Evolutionary conservation across 2,329 filamentous ascomycete genomes (phyloP), one percentile per base, ranked within the genome.

Genomic region (Zopfia rhizophila): DNA sequence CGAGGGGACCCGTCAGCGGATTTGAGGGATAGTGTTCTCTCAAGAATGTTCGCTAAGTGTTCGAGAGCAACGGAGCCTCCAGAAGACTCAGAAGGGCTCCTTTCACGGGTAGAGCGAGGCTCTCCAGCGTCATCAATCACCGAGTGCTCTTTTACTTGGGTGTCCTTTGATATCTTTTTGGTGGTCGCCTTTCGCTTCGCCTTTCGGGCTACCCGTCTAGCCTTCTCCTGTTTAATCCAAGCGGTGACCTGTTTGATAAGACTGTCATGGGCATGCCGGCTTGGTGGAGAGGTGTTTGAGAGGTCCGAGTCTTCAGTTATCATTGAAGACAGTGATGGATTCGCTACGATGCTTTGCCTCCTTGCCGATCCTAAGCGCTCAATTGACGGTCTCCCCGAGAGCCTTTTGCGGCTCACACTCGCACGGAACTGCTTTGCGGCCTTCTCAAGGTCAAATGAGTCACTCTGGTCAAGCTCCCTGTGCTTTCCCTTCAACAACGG

Each of bases 221-320:
- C 74, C 64, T 87, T 88, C 72, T 97, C 91, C 37, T 87, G 83
- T 58, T 92, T 85, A 27, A 97, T 75, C 93, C 93, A 97, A 55
- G 90, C 85, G 18, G 83, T 81, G 11, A 97, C 85, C 65, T 95
- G 90, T 14, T 85, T 80, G 19, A 94, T 73, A 6, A 95, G 64
- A 31, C 62, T 63, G 14, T 72, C 67, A 22, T 70, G 66, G 22
- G 53, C 33, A 55, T 69, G 68, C 25, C 59, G 53, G 8, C 48
- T 24, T 17, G 65, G 57, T 7, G 59, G 39, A 5, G 52, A 38
- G 23, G 32, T 48, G 27, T 61, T 56, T 29, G 58, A 49, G 4
- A 44, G 35, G 18, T 62, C 53, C 4, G 66, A 65, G 22, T 66
- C 63, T 5, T 66, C 64, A 6, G 66, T 64, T 8, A 66, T 46